Conservation (phyloP, 257 asterid species). For the Penstemon barbatus region DNA sequence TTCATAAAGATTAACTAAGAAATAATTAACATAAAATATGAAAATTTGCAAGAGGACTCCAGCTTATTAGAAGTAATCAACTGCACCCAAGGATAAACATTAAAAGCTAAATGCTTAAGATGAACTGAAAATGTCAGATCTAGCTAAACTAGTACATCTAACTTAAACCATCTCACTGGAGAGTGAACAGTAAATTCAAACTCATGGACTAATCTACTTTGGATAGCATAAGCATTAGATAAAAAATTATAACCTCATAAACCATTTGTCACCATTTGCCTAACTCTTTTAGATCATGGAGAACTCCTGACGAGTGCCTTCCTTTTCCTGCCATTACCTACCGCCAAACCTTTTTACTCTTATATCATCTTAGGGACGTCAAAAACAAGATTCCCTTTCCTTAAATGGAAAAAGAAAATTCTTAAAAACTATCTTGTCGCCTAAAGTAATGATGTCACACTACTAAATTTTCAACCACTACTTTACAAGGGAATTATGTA, state of each 20-base stretch:
- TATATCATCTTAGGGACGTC: not conserved
- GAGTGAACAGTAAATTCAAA: slow-evolving; percentile 7
- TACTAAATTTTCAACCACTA: too few relatives aligned
- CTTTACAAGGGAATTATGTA: too few relatives aligned
- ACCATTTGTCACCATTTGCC: not conserved
- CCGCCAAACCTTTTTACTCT: too few relatives aligned
- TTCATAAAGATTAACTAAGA: slow-evolving; percentile 22
- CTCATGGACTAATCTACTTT: slow-evolving; percentile 9
- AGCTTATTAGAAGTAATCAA: slow-evolving; percentile 15
- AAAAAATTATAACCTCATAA: slow-evolving; percentile 1
- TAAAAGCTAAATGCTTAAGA: slow-evolving; percentile 9
- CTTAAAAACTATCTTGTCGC: too few relatives aligned
- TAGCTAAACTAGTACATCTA: not conserved
- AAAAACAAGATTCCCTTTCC: slow-evolving; percentile 1
- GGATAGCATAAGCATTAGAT: slow-evolving; percentile 6
- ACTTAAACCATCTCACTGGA: not conserved
- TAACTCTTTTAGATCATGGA: not conserved
- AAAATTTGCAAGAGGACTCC: slow-evolving; percentile 15
- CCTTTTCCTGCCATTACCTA: slow-evolving; percentile 6
- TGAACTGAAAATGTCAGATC: slow-evolving; percentile 12
- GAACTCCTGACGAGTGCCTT: slow-evolving; percentile 8
- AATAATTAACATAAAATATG: slow-evolving; percentile 8
- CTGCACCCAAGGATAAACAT: slow-evolving; percentile 3
- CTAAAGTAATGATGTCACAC: too few relatives aligned
- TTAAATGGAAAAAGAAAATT: too few relatives aligned